Evolutionary conservation across 2,329 filamentous ascomycete species (phyloP).

Genomic region (Sordariomycetes sp.): DNA sequence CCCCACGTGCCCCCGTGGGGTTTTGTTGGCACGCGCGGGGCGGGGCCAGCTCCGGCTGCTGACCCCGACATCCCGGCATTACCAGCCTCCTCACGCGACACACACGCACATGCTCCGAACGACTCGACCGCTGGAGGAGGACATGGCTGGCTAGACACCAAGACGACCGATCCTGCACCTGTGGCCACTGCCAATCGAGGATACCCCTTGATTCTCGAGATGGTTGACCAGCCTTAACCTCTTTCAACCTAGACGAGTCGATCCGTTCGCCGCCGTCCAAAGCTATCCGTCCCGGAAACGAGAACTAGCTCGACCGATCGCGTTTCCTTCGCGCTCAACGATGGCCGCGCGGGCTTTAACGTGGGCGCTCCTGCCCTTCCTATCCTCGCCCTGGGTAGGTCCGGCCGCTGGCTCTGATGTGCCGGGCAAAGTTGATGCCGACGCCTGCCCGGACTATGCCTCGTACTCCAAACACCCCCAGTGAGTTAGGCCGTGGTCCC

Average conservation of each 20-base stretch:
- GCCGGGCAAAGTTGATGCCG: constrained; percentile 9
- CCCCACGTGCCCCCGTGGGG: too few species aligned
- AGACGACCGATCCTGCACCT: neutral
- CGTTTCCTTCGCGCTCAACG: neutral
- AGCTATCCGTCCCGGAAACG: neutral
- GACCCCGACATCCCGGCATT: too few species aligned
- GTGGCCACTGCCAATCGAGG: neutral
- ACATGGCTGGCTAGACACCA: neutral
- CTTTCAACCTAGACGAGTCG: neutral
- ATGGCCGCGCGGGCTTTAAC: neutral
- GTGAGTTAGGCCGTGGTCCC: constrained; percentile 13
- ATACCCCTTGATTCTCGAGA: neutral
- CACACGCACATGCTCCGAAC: neutral
- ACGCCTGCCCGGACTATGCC: constrained; percentile 27
- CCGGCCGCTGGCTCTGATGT: constrained; percentile 8
- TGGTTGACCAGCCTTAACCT: neutral
- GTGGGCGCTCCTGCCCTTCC: neutral
- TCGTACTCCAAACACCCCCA: constrained; percentile 26
- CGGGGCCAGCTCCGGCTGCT: too few species aligned
- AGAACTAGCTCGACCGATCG: neutral
- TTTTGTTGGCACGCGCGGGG: too few species aligned
- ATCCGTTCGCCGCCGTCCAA: neutral
- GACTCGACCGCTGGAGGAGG: neutral
- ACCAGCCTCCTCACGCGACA: too few species aligned
- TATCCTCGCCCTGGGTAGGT: neutral